Conservation (phyloP, 352 stramenopile genomes). For the Aphanomyces euteiches region DNA sequence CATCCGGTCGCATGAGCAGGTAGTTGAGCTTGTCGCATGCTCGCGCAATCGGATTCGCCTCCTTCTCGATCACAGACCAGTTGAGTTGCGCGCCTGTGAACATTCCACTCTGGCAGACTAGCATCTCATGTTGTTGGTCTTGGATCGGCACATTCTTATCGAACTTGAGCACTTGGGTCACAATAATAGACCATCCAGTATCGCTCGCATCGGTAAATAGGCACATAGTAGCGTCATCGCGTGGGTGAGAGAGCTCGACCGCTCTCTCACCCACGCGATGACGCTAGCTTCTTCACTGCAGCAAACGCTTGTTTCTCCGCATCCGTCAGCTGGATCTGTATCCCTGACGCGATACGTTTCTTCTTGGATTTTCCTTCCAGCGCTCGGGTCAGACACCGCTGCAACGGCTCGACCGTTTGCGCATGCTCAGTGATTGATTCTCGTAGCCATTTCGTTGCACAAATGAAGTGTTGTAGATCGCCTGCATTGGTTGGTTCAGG, state of each 20-base stretch:
- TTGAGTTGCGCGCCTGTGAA: constrained; percentile 30
- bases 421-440: constrained; percentile 10
- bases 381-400: not conserved
- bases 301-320: not conserved
- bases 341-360: not conserved
- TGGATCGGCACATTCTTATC: constrained; percentile 23
- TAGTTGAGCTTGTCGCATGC: constrained; percentile 32
- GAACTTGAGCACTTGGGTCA: constrained; percentile 31
- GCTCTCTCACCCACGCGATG: too few relatives aligned
- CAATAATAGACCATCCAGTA: constrained; percentile 26
- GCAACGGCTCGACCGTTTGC: not conserved
- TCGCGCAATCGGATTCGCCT: constrained; percentile 32
- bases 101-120: constrained; percentile 31
- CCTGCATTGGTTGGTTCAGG: constrained; percentile 30
- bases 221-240: not conserved
- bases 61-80: constrained; percentile 35
- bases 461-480: constrained; percentile 23
- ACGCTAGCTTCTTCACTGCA: not conserved
- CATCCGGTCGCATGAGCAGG: constrained; percentile 21
- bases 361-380: not conserved
- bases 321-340: not conserved
- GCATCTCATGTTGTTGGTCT: constrained; percentile 32
- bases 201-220: constrained; percentile 28
- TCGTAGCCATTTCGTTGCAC: constrained; percentile 5
- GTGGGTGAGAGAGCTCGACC: not conserved